phyloP scores from a whole-genome alignment of 257 asterid species.

The Cruciata laevipes region DNA sequence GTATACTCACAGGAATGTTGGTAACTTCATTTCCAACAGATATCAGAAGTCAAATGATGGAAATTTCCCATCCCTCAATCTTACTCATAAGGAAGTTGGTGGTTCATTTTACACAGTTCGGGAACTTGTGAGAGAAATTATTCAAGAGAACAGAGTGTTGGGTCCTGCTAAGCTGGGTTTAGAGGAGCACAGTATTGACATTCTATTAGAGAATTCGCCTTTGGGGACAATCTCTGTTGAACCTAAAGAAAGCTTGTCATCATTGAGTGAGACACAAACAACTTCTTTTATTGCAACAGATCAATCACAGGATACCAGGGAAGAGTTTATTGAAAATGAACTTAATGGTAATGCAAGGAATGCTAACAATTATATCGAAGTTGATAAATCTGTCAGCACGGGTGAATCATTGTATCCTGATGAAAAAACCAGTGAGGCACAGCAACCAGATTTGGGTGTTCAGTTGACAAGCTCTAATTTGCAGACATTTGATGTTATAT shows the following conservation, averaged over 20 bases:
- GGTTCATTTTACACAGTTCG: conserved; percentile 89
- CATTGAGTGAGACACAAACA: conserved; percentile 24
- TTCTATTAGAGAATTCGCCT: conserved; percentile 45
- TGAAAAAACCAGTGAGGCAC: conserved; percentile 10
- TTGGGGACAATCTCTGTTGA: conserved; percentile 61
- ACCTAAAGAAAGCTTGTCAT: conserved; percentile 31
- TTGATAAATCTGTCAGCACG: conserved; percentile 4
- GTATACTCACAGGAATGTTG: background rate
- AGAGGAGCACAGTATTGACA: conserved; percentile 37
- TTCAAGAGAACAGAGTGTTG: conserved; percentile 81
- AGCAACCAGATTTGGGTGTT: conserved; percentile 1
- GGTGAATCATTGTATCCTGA: background rate
- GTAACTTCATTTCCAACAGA: conserved; percentile 33
- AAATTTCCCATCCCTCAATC: conserved; percentile 72
- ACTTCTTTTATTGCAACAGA: conserved; percentile 5
- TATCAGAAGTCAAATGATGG: conserved; percentile 61
- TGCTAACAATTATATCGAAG: background rate
- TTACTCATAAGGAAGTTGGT: conserved; percentile 92
- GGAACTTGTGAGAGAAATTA: conserved; percentile 78
- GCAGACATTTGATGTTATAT: conserved; percentile 5
- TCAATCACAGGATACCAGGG: conserved; percentile 21
- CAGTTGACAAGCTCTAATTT: background rate
- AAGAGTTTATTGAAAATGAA: conserved; percentile 24
- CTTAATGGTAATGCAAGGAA: conserved; percentile 6
- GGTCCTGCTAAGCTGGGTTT: conserved; percentile 57